phyloP scores from a whole-genome alignment of 768 basidiomycete species.

The Piloderma croceum region DNA sequence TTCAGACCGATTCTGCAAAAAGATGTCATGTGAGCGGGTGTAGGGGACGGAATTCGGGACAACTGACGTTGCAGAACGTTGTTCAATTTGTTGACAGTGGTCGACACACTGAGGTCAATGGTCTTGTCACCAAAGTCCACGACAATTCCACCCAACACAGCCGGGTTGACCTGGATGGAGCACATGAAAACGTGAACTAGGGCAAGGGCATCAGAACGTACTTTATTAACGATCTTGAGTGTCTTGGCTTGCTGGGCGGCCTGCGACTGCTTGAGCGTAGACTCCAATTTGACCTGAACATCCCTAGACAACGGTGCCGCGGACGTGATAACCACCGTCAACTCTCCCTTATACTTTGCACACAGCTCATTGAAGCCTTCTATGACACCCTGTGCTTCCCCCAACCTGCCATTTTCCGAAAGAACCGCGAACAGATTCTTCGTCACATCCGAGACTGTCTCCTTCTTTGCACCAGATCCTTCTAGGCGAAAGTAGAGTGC shows the following conservation, averaged over 20 bases:
- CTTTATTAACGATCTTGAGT: constrained; percentile 90
- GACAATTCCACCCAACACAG: constrained; percentile 86
- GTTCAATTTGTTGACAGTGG: constrained; percentile 94
- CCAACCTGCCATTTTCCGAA: constrained; percentile 88
- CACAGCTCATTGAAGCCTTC: constrained; percentile 89
- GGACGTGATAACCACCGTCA: constrained; percentile 88
- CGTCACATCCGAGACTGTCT: constrained; percentile 76
- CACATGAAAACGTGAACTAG: not conserved
- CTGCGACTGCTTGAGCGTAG: constrained; percentile 79
- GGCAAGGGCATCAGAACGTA: constrained; percentile 24
- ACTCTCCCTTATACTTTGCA: constrained; percentile 84
- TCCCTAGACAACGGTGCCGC: constrained; percentile 77
- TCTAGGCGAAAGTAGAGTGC: constrained; percentile 65
- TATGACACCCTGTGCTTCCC: constrained; percentile 80
- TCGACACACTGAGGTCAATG: constrained; percentile 91
- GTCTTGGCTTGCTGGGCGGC: constrained; percentile 82
- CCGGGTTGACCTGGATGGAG: constrained; percentile 71
- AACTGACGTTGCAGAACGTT: constrained; percentile 73
- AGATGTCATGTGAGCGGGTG: constrained; percentile 2
- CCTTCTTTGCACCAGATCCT: constrained; percentile 59
- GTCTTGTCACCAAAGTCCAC: constrained; percentile 99
- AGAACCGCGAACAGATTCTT: constrained; percentile 88
- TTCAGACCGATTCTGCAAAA: constrained; percentile 1
- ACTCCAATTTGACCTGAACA: constrained; percentile 71
- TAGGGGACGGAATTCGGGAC: constrained; percentile 1